phyloP scores from a whole-genome alignment of 108 stramenopile species.

The Nitzschia sp. region DNA sequence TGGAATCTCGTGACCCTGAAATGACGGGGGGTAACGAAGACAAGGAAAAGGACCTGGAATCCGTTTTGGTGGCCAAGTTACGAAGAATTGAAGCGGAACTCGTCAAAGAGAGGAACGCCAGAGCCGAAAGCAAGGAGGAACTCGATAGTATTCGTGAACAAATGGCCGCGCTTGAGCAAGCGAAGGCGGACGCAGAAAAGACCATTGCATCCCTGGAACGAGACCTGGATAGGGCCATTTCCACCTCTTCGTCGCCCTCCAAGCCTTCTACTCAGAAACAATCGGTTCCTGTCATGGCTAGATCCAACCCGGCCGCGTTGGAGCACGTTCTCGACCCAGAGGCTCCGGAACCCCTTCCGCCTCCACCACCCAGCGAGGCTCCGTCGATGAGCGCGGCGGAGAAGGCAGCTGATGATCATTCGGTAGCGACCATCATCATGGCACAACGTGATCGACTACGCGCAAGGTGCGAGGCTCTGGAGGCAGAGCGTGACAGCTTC shows the following conservation, averaged over 20 bases:
- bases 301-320: slow-evolving; percentile 55
- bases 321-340: slow-evolving; percentile 72
- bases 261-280: slow-evolving; percentile 17
- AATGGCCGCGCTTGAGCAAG: slow-evolving; percentile 49
- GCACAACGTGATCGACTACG: slow-evolving; percentile 84
- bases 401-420: slow-evolving; percentile 80
- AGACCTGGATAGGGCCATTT: slow-evolving; percentile 77
- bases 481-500: slow-evolving; percentile 87
- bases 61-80: slow-evolving; percentile 78
- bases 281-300: slow-evolving; percentile 15
- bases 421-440: slow-evolving; percentile 91
- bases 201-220: slow-evolving; percentile 73
- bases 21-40: slow-evolving; percentile 56
- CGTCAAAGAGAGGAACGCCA: slow-evolving; percentile 71
- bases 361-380: slow-evolving; percentile 27
- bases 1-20: slow-evolving; percentile 65
- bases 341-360: slow-evolving; percentile 41
- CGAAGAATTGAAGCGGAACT: slow-evolving; percentile 84
- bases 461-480: slow-evolving; percentile 74
- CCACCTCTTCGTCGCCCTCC: slow-evolving; percentile 39
- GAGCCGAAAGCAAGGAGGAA: slow-evolving; percentile 46
- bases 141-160: slow-evolving; percentile 40
- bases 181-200: slow-evolving; percentile 62
- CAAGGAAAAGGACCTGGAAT: slow-evolving; percentile 77
- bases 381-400: slow-evolving; percentile 42